Evolutionary conservation across 768 basidiomycete species (phyloP), one percentile per base, ranked within the genome.

Genomic region (Tulasnella sp.): DNA sequence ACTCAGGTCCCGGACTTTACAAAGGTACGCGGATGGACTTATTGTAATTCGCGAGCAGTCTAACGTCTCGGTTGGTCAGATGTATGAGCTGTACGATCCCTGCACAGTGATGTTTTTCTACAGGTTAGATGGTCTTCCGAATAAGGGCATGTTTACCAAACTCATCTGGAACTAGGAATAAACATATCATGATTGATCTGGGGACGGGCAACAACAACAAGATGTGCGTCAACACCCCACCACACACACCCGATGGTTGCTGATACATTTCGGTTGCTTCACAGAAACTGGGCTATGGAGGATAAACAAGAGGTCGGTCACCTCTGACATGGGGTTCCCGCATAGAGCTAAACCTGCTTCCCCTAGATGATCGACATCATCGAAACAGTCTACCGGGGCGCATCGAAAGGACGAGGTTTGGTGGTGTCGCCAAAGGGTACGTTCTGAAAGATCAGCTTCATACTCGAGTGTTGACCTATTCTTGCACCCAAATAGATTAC

Each of bases 181-280:
- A 98, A 68, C 96, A 98, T 68, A 98, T 98, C 72, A 98, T 98
- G 94, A 97, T 99, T 66, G 96, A 97, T 79, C 72, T 98, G 62
- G 93, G 92, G n/a, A 98, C 93, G 49, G 93, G 93, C 75, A 96
- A 98, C 71, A 97, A 97, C 72, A 97, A 97, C 72, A 97, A 98
- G 74, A 96, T 96, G 92, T 93, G 58, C 62, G 89, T 75, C 3
- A 15, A 9, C 14, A 23, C 39, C 36, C 31, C n/a, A 39, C 51
- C 17, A 5, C 17, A 4, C 46, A 11, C 43, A 2, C 23, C 3
- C 23, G 9, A 40, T 27, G 4, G 31, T n/a, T 15, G 6, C 49
- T 49, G 12, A 4, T 17, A 43, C 36, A 43, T 29, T n/a, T 19
- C 45, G 3, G 12, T 23, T 31, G 7, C 4, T 31, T 36, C 43